Conservation (phyloP, 441 rosid genomes). For the Croton setiger region DNA sequence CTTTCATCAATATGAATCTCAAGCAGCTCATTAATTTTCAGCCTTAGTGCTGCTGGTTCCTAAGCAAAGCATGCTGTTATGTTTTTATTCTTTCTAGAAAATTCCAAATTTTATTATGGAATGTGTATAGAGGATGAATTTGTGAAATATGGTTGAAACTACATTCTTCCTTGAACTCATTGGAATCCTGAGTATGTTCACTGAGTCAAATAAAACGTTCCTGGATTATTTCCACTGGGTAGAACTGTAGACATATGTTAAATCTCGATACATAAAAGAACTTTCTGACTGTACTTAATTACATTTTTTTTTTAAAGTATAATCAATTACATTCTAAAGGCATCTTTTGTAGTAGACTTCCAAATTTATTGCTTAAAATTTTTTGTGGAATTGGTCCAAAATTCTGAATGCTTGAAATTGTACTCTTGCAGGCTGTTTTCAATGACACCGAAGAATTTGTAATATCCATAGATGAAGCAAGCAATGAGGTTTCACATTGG, state of each 20-base stretch:
- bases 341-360: not conserved
- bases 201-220: not conserved
- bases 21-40: too few species aligned
- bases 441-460: constrained; percentile 84
- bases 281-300: not conserved
- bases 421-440: constrained; percentile 68
- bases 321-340: not conserved
- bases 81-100: not conserved
- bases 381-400: not conserved
- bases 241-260: not conserved
- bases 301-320: too few species aligned
- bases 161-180: not conserved
- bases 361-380: not conserved
- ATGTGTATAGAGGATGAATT: not conserved
- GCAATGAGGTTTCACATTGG: constrained; percentile 51
- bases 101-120: not conserved
- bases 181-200: not conserved
- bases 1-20: too few species aligned
- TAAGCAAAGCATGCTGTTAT: not conserved
- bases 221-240: not conserved
- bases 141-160: not conserved
- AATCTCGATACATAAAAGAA: not conserved
- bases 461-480: constrained; percentile 50
- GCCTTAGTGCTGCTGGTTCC: not conserved
- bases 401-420: constrained; percentile 8